Evolutionary conservation across 1,284 basidiomycete species (phyloP), one percentile per base, ranked within the genome.

Genomic region (Ceratobasidium sp.): DNA sequence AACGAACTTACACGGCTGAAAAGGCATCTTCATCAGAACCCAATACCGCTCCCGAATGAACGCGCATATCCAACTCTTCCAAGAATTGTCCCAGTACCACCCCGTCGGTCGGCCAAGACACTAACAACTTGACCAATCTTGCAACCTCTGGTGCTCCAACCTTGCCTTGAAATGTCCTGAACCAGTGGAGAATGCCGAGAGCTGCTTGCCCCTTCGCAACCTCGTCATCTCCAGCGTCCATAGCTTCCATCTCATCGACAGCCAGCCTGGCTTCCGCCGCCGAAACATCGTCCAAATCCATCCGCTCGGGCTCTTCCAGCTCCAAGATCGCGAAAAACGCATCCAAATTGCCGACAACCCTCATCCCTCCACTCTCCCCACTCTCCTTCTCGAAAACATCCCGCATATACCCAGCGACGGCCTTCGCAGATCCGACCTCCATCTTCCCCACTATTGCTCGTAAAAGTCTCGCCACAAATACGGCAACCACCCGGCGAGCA

Each of bases 331-430:
- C 38, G 46, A 74, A 74, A 65, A 74, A 74, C 44, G 71, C 46
- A 23, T 54, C 33, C 48, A 74, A 35, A n/a, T 14, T 27, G 5
- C 8, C 16, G 3, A 74, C 46, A n/a, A 74, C 60, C 33, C 48
- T 41, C 14, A 38, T 35, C 20, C 71, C 60, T 10, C 35, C 30
- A 18, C 35, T 74, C 16, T 33, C 18, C 20, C 38, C 48, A 23
- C 46, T 44, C 57, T 73, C 69, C 23, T 46, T 62, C 7, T 41
- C 57, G 44, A 73, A 73, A 5, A 73, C 38, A 46, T 60, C 69
- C 1, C 57, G 69, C 69, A 73, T 74, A 74, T 74, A 74, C 46
- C 60, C 71, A 10, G 30, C 48, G 23, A 74, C 52, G 6, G 59
- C 71, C 48, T 52, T 74, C 12, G 59, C 57, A n/a, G 44, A 41